Conservation (phyloP, 208 protist species). For the Crithidia acanthocephali region DNA sequence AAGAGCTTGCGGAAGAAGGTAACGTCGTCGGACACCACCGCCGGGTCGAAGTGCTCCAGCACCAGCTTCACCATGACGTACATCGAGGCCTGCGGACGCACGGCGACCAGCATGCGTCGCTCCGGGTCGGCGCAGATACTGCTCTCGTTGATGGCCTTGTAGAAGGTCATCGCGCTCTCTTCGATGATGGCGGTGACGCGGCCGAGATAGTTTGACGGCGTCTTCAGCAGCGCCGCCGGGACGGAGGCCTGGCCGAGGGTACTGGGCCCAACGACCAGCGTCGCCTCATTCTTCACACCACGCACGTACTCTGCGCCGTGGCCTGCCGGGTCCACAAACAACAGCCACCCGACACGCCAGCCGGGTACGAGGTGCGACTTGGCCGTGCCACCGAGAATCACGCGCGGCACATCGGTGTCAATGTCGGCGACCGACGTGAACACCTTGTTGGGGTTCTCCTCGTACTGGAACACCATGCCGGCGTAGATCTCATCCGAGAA, state of each 20-base stretch:
- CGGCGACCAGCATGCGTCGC: constrained; percentile 18
- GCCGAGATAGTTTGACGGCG: constrained; percentile 43
- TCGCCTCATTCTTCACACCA: constrained; percentile 52
- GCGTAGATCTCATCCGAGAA: constrained; percentile 96
- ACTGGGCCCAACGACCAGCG: constrained; percentile 83
- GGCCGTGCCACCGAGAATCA: constrained; percentile 90
- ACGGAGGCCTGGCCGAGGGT: constrained; percentile 83
- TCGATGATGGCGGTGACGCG: constrained; percentile 52
- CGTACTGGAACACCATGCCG: constrained; percentile 90
- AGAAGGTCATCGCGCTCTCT: constrained; percentile 36
- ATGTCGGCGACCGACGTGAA: constrained; percentile 86
- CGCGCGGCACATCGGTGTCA: constrained; percentile 76
- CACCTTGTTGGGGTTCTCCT: constrained; percentile 25
- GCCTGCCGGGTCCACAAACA: constrained; percentile 71
- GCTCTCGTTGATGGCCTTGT: constrained; percentile 37
- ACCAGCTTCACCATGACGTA: constrained; percentile 92
- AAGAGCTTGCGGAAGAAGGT: constrained; percentile 76
- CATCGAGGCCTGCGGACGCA: constrained; percentile 81
- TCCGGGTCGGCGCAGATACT: constrained; percentile 39
- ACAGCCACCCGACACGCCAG: constrained; percentile 92
- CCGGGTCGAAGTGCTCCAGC: constrained; percentile 64
- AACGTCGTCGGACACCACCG: constrained; percentile 58
- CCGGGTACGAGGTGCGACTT: constrained; percentile 93
- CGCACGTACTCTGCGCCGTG: constrained; percentile 32
- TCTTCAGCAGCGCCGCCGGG: constrained; percentile 73